Evolutionary conservation across 2,329 filamentous ascomycete genomes (phyloP).

Genomic region (Nemania sp.): DNA sequence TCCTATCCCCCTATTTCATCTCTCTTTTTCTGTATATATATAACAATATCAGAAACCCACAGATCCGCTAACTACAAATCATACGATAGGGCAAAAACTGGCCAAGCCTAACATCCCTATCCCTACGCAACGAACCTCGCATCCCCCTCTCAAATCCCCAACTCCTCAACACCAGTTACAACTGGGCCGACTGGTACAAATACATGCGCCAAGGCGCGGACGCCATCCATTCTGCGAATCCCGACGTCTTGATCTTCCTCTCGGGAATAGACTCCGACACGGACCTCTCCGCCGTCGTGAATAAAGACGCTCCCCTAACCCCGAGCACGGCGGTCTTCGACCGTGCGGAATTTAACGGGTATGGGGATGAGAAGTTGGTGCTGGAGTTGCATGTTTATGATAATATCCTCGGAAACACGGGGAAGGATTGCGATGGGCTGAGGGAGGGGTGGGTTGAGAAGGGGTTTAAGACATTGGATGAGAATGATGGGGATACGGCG

Average conservation of each 20-base stretch:
- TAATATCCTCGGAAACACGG: slow-evolving; percentile 41
- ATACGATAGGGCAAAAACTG: slow-evolving; percentile 50
- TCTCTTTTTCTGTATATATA: too few relatives aligned
- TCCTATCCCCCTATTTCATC: too few relatives aligned
- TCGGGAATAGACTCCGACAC: slow-evolving; percentile 61
- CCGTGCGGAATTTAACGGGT: slow-evolving; percentile 50
- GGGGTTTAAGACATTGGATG: slow-evolving; percentile 55
- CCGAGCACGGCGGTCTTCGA: slow-evolving; percentile 51
- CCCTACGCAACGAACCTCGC: slow-evolving; percentile 58
- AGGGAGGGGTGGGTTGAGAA: slow-evolving; percentile 49
- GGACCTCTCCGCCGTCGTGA: slow-evolving; percentile 54
- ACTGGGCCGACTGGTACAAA: slow-evolving; percentile 59
- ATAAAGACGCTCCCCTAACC: slow-evolving; percentile 49
- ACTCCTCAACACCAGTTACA: slow-evolving; percentile 47
- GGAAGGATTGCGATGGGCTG: slow-evolving; percentile 50
- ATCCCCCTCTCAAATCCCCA: slow-evolving; percentile 42
- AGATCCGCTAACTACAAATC: too few relatives aligned
- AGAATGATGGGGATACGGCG: slow-evolving; percentile 42
- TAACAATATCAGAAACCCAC: too few relatives aligned
- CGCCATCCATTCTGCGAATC: slow-evolving; percentile 55
- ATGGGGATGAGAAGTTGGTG: slow-evolving; percentile 57
- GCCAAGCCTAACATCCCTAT: slow-evolving; percentile 52
- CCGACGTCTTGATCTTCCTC: slow-evolving; percentile 57
- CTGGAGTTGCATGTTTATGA: slow-evolving; percentile 65
- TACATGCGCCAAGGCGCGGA: slow-evolving; percentile 53